These are phyloP conservation scores for Claviceps africana DNA, from an alignment of 2,329 filamentous ascomycete genomes.

Conservation along the genomic window DNA sequence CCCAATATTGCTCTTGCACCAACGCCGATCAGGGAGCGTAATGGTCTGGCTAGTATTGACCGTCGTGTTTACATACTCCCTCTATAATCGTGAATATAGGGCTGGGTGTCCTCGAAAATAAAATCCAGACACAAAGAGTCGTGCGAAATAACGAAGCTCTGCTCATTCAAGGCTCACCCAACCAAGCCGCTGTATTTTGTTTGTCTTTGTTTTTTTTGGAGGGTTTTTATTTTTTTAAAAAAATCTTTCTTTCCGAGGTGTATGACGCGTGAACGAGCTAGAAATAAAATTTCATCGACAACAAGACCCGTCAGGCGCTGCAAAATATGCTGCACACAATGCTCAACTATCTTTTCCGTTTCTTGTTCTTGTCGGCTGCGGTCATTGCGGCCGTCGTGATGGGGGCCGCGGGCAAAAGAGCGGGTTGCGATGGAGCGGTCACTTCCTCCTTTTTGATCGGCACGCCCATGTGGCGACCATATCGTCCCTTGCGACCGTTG, in stretches of 20 bases:
- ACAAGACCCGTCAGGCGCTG: not conserved
- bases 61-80: constrained; percentile 26
- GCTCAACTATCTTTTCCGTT: constrained; percentile 40
- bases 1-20: constrained; percentile 15
- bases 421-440: constrained; percentile 21
- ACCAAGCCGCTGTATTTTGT: not conserved
- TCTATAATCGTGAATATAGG: constrained; percentile 3
- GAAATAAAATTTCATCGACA: not conserved
- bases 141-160: not conserved
- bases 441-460: constrained; percentile 45
- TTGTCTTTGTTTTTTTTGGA: not conserved
- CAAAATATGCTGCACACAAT: not conserved
- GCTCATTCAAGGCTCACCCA: not conserved
- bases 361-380: constrained; percentile 42
- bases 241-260: not conserved
- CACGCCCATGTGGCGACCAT: constrained; percentile 59
- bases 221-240: no score
- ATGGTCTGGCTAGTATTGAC: constrained; percentile 17
- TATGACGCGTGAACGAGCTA: not conserved
- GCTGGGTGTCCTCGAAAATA: not conserved
- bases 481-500: constrained; percentile 90
- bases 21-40: constrained; percentile 26
- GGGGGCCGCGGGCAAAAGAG: constrained; percentile 30
- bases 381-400: constrained; percentile 23
- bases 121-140: not conserved